phyloP scores from a whole-genome alignment of 768 basidiomycete genomes.

The Agrocybe praecox region DNA sequence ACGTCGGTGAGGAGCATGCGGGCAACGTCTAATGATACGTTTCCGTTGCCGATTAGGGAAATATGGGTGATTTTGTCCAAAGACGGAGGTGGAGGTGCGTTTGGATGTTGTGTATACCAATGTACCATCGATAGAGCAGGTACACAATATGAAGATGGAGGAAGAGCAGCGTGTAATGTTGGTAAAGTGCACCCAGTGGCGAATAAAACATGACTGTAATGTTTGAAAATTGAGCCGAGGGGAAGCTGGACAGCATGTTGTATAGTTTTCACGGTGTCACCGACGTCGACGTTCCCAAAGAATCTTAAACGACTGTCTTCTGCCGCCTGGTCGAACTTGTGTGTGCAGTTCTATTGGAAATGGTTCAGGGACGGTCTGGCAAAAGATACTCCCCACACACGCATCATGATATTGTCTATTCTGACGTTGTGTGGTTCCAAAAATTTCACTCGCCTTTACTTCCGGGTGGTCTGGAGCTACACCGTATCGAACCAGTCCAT shows the following conservation, averaged over 20 bases:
- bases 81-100: slow-evolving; percentile 57
- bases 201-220: slow-evolving; percentile 87
- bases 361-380: background rate
- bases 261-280: slow-evolving; percentile 32
- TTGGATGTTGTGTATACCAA: slow-evolving; percentile 96
- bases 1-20: slow-evolving; percentile 83
- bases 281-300: slow-evolving; percentile 88
- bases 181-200: slow-evolving; percentile 84
- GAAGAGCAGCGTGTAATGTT: slow-evolving; percentile 54
- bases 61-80: slow-evolving; percentile 71
- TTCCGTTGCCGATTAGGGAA: slow-evolving; percentile 90
- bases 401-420: background rate
- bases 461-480: slow-evolving; percentile 99
- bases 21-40: slow-evolving; percentile 92
- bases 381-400: slow-evolving; percentile 3
- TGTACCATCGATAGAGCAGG: slow-evolving; percentile 87
- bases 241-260: slow-evolving; percentile 60
- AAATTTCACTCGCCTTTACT: slow-evolving; percentile 73
- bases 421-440: slow-evolving; percentile 1
- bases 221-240: slow-evolving; percentile 56
- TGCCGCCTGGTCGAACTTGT: slow-evolving; percentile 89
- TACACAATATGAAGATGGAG: slow-evolving; percentile 51
- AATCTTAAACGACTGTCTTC: slow-evolving; percentile 81
- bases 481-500: slow-evolving; percentile 93
- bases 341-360: slow-evolving; percentile 80